Evolutionary conservation across 148 eudicot species (phyloP).

Genomic region (Chenopodium formosanum): DNA sequence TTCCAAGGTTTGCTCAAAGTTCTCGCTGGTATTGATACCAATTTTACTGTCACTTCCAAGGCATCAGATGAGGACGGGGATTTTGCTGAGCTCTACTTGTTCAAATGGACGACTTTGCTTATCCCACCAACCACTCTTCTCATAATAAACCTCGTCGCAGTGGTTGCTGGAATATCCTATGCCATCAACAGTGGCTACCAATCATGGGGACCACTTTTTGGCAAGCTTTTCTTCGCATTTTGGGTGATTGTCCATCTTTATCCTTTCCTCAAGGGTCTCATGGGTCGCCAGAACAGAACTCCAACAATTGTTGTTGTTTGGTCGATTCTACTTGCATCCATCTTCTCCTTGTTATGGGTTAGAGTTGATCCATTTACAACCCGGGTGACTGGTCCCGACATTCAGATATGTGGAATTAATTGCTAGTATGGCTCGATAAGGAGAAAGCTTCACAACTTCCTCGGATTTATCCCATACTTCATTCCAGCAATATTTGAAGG

Average conservation of each 20-base stretch:
- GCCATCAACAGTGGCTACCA: conserved; percentile 59
- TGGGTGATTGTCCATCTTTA: conserved; percentile 67
- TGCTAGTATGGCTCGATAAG: conserved; percentile 29
- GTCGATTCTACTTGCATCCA: conserved; percentile 60
- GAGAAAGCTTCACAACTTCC: background rate
- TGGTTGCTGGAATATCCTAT: conserved; percentile 47
- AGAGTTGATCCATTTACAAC: conserved; percentile 52
- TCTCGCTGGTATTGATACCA: conserved; percentile 59
- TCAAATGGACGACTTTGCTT: conserved; percentile 57
- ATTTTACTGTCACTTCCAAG: conserved; percentile 62
- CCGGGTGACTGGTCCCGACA: conserved; percentile 37
- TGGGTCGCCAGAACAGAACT: conserved; percentile 52
- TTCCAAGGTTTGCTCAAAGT: conserved; percentile 68
- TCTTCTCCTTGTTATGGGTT: conserved; percentile 64
- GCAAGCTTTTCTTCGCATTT: conserved; percentile 56
- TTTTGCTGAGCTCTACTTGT: conserved; percentile 52
- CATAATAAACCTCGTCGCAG: conserved; percentile 46
- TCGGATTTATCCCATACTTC: background rate
- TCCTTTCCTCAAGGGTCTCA: conserved; percentile 63
- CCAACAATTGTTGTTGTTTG: conserved; percentile 60
- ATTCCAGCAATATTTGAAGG: conserved; percentile 3
- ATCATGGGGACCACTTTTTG: conserved; percentile 61
- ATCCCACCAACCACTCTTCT: conserved; percentile 60
- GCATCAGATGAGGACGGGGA: conserved; percentile 59
- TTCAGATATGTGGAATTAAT: conserved; percentile 46